Evolutionary conservation across 345 rosid species (phyloP), one percentile per base, ranked within the genome.

Genomic region (Eucalyptus pumila): DNA sequence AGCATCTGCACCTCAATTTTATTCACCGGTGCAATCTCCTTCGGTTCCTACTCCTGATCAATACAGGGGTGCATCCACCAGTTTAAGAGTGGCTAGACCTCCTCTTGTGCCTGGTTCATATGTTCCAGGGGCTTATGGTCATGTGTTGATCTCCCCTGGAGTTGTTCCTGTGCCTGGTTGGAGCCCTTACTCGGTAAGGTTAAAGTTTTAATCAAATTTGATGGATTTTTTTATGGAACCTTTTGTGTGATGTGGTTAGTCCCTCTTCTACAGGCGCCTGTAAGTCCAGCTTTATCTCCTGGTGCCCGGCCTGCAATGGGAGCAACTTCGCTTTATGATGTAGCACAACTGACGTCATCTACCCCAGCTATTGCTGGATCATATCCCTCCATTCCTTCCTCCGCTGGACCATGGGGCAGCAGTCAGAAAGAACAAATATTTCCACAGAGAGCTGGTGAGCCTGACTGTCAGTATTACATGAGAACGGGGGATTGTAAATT

Each of bases 401-500:
- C 96, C 19, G 67, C 88, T 30, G 95, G 92, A 87, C 95, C 91
- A 89, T 93, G 95, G 83, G 91, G 95, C 89, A 93, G 95, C 91
- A 86, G 89, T 88, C 97, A 93, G 91, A 95, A 86, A 92, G 97
- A 96, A 34, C 94, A 93, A 60, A 88, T 91, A 86, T 98, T 96
- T 93, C 99, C 99, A n/a, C 96, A 98, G 92, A 98, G 99, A 91
- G 98, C 98, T 40, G 97, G 98, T 85, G 98, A 96, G 90, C 96
- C 94, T 51, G 99, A 97, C 87, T 98, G 99, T 90, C 97, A 94
- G 86, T 96, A 93, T 92, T 98, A 93, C 92, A 80, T 97, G 93
- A 98, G 91, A 92, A 97, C 97, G 42, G 99, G 99, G 47, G 97
- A 98, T 87, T 98, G 99, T 92, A 97, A 95, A 92, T 98, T 94